phyloP scores from a whole-genome alignment of 1,284 basidiomycete genomes.

The Anthracocystis panici-leucophaei region DNA sequence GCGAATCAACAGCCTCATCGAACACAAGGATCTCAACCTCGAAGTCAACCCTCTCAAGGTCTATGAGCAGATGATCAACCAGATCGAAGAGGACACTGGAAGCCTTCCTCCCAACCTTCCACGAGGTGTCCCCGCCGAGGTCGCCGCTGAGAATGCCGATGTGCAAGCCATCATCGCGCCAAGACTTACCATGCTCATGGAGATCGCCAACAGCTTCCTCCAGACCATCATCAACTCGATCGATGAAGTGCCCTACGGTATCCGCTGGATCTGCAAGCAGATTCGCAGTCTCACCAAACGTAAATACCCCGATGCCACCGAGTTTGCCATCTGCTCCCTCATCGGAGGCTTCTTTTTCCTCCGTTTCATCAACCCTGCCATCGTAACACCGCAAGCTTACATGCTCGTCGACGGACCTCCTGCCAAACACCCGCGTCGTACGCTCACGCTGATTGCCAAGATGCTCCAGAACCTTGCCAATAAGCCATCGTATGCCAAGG shows the following conservation, averaged over 20 bases:
- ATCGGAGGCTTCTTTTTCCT: constrained; percentile 99
- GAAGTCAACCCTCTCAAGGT: constrained; percentile 99
- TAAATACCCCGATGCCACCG: constrained; percentile 97
- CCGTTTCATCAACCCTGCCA: constrained; percentile 99
- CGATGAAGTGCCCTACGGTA: constrained; percentile 97
- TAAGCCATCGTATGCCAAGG: constrained; percentile 97
- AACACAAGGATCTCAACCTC: constrained; percentile 96
- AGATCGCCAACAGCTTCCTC: constrained; percentile 96
- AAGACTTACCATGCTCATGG: constrained; percentile 96
- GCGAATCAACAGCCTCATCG: constrained; percentile 96
- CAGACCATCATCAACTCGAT: constrained; percentile 98
- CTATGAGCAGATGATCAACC: constrained; percentile 73
- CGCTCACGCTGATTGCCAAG: constrained; percentile 96
- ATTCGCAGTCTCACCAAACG: constrained; percentile 96
- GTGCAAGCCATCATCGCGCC: constrained; percentile 98
- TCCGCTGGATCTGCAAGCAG: constrained; percentile 99
- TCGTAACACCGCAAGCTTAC: constrained; percentile 98
- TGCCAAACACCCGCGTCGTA: constrained; percentile 94
- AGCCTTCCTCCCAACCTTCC: constrained; percentile 88
- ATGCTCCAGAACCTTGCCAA: constrained; percentile 99
- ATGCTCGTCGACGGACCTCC: constrained; percentile 98
- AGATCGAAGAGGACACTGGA: constrained; percentile 96
- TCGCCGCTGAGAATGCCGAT: constrained; percentile 90
- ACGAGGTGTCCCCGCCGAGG: constrained; percentile 89
- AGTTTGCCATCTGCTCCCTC: constrained; percentile 96